Percentiles rank a stretch among this genome's conserved stretches.
Evolutionary conservation across 768 basidiomycete genomes (phyloP).

Genomic region (Baorangia bicolor): DNA sequence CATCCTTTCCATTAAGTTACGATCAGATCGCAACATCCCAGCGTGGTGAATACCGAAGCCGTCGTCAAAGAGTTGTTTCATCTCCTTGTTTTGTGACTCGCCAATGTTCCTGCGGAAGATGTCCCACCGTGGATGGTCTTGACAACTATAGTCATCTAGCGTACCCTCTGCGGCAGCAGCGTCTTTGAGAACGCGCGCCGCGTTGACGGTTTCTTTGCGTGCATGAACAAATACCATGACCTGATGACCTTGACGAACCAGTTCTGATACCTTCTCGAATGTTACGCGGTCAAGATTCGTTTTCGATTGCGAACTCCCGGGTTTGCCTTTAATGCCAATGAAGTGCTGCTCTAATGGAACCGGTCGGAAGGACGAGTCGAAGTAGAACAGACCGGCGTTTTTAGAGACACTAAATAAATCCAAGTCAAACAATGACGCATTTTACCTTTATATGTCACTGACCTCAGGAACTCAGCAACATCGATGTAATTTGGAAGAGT

Average conservation of each 20-base stretch:
- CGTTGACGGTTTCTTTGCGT: conserved; percentile 95
- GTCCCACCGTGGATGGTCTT: conserved; percentile 76
- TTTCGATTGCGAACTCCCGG: conserved; percentile 66
- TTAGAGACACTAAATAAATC: conserved; percentile 68
- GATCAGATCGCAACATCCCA: conserved; percentile 92
- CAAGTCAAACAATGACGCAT: conserved; percentile 1
- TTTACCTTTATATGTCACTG: conserved; percentile 9
- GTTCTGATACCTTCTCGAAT: conserved; percentile 85
- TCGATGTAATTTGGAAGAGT: conserved; percentile 97
- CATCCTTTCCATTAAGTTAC: conserved; percentile 94
- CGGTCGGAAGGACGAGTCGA: conserved; percentile 95
- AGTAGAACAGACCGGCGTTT: conserved; percentile 89
- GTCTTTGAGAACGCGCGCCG: conserved; percentile 79
- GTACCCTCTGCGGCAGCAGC: conserved; percentile 68
- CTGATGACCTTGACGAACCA: conserved; percentile 92
- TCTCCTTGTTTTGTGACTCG: conserved; percentile 88
- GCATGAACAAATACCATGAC: conserved; percentile 99
- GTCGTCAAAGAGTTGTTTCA: conserved; percentile 88
- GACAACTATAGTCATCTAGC: conserved; percentile 75
- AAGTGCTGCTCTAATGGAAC: conserved; percentile 98
- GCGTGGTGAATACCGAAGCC: conserved; percentile 99
- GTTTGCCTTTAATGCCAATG: conserved; percentile 88
- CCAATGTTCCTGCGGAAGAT: conserved; percentile 76
- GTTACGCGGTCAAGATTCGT: conserved; percentile 87
- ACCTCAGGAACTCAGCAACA: conserved; percentile 94